Base-by-base conservation (phyloP, 2,329 filamentous ascomycete species). In the Cercospora sp. region DNA sequence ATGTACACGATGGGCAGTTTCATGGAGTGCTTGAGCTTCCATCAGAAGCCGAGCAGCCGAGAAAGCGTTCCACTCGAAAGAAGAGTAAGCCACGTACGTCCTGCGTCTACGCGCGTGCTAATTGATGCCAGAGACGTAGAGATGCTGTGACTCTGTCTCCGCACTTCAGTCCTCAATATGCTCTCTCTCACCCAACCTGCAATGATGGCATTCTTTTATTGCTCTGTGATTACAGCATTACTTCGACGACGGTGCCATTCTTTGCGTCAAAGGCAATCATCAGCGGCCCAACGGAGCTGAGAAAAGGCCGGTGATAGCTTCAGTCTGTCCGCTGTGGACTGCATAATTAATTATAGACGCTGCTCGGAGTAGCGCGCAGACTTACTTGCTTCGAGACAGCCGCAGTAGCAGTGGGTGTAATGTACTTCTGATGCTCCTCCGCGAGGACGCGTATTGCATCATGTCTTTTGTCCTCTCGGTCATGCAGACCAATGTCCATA, bases 21-120 rank as follows among this genome's bases (percentile, higher is more conserved):
- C 7, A 63, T 57, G 31, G 28, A 20, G 48, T 59, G 48, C 30
- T 48, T 13, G 33, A 42, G 16, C 20, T 40, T 48, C 2, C 51
- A 16, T 30, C 30, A 31, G 18, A 63, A 23, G 60, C 23, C 28
- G 16, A 51, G 4, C 45, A 30, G 12, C 45, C 42, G 18, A 55
- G 18, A 36, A 36, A 55, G 61, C 61, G 45, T 53, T 53, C 48
- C 20, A 53, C 48, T 53, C 48, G 48, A 28, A 53, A 53, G 48
- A 53, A 53, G 48, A 53, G 48, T 53, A 28, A 28, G 48, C 28
- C 20, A 26, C 12, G 23, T 28, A 53, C 20, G 2, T 16, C 48
- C 48, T n/a, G 2, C 6, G 5, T 16, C 13, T 3, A 16, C 20
- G 23, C 23, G 48, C 12, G 23, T 28, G 28, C 48, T 28, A 3